Evolutionary conservation across 441 rosid genomes (phyloP), one percentile per base, ranked within the genome.

Genomic region (Gossypium schwendimanii): DNA sequence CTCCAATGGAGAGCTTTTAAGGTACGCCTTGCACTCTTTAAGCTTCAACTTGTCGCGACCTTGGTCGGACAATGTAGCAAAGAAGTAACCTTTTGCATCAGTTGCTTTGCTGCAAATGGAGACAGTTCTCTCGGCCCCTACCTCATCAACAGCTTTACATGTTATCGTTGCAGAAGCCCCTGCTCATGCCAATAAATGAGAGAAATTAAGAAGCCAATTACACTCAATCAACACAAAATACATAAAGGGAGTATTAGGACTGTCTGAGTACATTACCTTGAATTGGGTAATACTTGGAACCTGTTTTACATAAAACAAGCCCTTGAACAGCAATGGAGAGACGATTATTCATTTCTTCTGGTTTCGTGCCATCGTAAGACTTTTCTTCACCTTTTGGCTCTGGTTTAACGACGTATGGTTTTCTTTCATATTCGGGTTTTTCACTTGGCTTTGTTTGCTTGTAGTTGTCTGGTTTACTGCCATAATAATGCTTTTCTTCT

Each of bases 151-250:
- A 4, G 74, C 79, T 12, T 71, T 54, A 54, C 91, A 90, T 44
- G 80, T 79, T 47, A 90, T 78, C 58, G 81, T 80, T 45, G 75
- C 85, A 58, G 73, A 77, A 47, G 87, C 87, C 65, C 88, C 87
- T 83, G 45, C 36, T 68, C 44, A n/a, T 10, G 33, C 10, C 44
- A 23, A n/a, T 5, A 47, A 20, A 36, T 7, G 49, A 33, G 21
- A 17, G 9, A 4, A 5, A 17, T 17, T 2, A 53, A 18, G 8
- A 17, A 17, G 14, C 10, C 10, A 2, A n/a, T 26, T 14, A 26
- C 10, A 26, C 0, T 58, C 5, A 59, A 20, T 21, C 1, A 20
- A 55, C 14, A 55, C 39, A 33, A 33, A 33, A 33, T 20, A 9
- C 12, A 21, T 33, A 55, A 9, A 14, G 44, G 20, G 12, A 23